These are phyloP conservation scores for Penicillium coprophilum DNA, from an alignment of 495 filamentous ascomycete genomes.

Conservation along the genomic window DNA sequence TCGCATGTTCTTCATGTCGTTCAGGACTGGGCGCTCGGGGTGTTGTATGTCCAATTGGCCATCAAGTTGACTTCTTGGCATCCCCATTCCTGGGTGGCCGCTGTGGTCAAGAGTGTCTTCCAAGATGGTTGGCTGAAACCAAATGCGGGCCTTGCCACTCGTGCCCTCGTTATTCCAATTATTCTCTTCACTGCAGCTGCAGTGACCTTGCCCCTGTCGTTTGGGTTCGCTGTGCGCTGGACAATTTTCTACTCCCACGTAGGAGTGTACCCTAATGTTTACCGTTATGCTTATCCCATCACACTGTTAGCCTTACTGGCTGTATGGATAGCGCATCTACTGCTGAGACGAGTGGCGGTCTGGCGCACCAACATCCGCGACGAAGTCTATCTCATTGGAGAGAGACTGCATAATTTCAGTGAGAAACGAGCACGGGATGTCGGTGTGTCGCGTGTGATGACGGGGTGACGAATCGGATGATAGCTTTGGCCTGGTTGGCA, in stretches of 20 bases:
- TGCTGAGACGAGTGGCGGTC: conserved; percentile 55
- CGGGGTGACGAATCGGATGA: conserved; percentile 26
- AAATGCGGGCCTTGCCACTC: conserved; percentile 72
- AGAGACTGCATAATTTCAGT: conserved; percentile 90
- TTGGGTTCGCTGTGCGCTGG: conserved; percentile 48
- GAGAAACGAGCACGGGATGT: conserved; percentile 52
- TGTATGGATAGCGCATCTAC: conserved; percentile 40
- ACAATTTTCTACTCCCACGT: conserved; percentile 42
- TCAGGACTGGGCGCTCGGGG: conserved; percentile 90
- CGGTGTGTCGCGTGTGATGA: conserved; percentile 42
- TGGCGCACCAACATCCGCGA: conserved; percentile 87
- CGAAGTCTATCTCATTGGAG: conserved; percentile 94
- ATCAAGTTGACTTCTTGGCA: conserved; percentile 66
- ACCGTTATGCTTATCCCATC: conserved; percentile 72
- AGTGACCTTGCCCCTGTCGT: conserved; percentile 55
- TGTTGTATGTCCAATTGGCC: conserved; percentile 88
- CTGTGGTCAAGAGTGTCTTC: conserved; percentile 71
- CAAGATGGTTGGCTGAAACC: conserved; percentile 80
- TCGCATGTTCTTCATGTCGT: conserved; percentile 81
- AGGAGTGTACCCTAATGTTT: conserved; percentile 55
- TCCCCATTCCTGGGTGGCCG: conserved; percentile 64
- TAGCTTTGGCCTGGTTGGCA: conserved; percentile 2
- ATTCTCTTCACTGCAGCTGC: conserved; percentile 56
- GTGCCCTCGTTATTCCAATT: conserved; percentile 76
- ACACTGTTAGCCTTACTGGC: conserved; percentile 51